Percentiles rank a stretch among this genome's conserved stretches.
Evolutionary conservation across 306 rosid species (phyloP).

Genomic region (Purshia tridentata): DNA sequence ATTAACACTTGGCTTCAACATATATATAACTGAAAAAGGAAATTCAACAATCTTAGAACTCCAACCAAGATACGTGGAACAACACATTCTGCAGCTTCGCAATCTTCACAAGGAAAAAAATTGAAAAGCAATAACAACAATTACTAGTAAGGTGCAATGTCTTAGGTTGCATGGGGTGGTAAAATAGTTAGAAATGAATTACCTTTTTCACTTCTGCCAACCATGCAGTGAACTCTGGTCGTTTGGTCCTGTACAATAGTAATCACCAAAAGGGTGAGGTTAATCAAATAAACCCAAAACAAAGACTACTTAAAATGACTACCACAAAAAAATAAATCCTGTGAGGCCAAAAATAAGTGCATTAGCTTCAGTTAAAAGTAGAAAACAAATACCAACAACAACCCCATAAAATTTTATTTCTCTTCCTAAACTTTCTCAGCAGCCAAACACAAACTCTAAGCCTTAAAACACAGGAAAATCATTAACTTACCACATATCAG

Average conservation of each 20-base stretch:
- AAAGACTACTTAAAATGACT: constrained; percentile 3
- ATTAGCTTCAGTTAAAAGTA: not conserved
- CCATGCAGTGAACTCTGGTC: constrained; percentile 99
- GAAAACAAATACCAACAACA: not conserved
- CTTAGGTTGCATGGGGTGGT: not conserved
- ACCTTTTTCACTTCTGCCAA: constrained; percentile 91
- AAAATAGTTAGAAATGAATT: constrained; percentile 26
- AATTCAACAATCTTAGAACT: not conserved
- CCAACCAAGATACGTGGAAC: not conserved
- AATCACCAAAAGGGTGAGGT: constrained; percentile 12
- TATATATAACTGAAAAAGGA: not conserved
- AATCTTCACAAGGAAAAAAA: too few species aligned
- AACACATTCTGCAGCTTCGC: not conserved
- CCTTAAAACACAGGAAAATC: constrained; percentile 1
- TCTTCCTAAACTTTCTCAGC: constrained; percentile 19
- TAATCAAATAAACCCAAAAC: not conserved
- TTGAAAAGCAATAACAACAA: not conserved
- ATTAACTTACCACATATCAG: constrained; percentile 87
- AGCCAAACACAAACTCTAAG: constrained; percentile 16
- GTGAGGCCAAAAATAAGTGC: not conserved
- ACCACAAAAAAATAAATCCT: not conserved
- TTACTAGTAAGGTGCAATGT: too few species aligned
- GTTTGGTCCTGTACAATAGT: constrained; percentile 67
- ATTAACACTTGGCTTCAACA: not conserved
- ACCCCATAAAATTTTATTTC: not conserved